phyloP scores from a whole-genome alignment of 176 grass and related monocot species.

The Echinochloa phyllopogon region DNA sequence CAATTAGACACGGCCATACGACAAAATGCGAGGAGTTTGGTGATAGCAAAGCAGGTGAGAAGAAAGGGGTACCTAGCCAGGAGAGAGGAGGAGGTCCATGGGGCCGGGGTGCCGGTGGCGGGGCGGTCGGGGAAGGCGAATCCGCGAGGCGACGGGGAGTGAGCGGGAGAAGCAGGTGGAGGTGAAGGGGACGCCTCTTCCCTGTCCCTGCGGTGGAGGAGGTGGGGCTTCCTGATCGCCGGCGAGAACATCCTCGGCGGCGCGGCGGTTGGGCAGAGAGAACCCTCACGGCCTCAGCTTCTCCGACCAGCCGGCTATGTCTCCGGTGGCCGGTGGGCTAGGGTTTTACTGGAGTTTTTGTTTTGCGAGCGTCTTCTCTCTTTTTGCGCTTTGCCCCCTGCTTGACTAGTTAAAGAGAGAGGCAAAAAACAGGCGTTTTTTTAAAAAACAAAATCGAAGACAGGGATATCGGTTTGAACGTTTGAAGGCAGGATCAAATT shows the following conservation, averaged over 20 bases:
- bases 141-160: conserved; percentile 41
- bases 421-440: background rate
- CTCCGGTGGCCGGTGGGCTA: conserved; percentile 42
- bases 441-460: background rate
- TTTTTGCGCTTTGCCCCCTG: conserved; percentile 34
- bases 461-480: background rate
- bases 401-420: background rate
- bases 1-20: conserved; percentile 13
- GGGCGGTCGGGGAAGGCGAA: conserved; percentile 61
- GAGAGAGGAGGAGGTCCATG: conserved; percentile 80
- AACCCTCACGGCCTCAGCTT: conserved; percentile 1
- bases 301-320: conserved; percentile 39
- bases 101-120: conserved; percentile 79
- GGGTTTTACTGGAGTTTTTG: conserved; percentile 53
- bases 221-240: conserved; percentile 73
- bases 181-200: conserved; percentile 43
- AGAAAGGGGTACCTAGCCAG: conserved; percentile 62
- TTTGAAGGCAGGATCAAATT: background rate
- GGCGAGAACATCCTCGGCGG: conserved; percentile 80
- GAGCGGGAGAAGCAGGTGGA: conserved; percentile 34
- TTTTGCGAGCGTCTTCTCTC: background rate
- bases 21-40: conserved; percentile 30
- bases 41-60: background rate
- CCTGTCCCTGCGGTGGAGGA: conserved; percentile 45
- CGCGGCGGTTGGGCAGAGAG: conserved; percentile 23